Evolutionary conservation across 192 early-diverging fungal genomes (phyloP).

Genomic region (Dissophora globulifera): DNA sequence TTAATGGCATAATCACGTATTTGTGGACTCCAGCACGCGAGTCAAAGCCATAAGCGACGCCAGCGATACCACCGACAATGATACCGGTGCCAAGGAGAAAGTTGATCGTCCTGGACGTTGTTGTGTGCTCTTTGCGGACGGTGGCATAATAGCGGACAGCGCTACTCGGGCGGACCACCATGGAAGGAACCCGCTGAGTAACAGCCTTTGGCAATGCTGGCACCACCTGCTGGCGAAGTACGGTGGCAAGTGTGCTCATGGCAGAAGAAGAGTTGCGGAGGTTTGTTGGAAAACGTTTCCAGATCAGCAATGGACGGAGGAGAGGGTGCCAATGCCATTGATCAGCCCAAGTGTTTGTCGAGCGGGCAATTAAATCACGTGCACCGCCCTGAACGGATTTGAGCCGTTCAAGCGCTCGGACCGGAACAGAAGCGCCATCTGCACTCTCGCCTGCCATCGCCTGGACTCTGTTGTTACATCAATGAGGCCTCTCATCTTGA

Average conservation of each 20-base stretch:
- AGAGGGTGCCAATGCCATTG: too few species aligned
- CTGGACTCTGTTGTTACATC: not conserved
- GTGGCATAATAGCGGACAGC: constrained; percentile 43
- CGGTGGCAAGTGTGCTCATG: constrained; percentile 30
- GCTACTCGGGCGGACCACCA: constrained; percentile 8
- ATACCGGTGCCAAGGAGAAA: constrained; percentile 57
- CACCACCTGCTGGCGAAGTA: constrained; percentile 17
- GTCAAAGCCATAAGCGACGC: constrained; percentile 71
- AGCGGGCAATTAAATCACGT: too few species aligned
- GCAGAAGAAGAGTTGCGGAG: not conserved
- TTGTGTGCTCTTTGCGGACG: constrained; percentile 41
- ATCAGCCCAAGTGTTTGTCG: too few species aligned
- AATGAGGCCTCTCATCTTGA: constrained; percentile 9
- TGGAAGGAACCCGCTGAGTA: not conserved
- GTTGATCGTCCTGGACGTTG: constrained; percentile 48
- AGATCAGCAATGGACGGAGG: not conserved
- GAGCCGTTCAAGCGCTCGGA: too few species aligned
- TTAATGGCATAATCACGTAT: constrained; percentile 70
- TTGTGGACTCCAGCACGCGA: constrained; percentile 79
- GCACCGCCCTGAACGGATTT: too few species aligned
- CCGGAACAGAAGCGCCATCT: too few species aligned
- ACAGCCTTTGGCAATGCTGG: not conserved
- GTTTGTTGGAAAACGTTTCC: too few species aligned
- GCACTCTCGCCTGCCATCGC: not conserved
- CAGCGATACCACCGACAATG: constrained; percentile 53